Evolutionary conservation across 345 rosid genomes (phyloP).

Genomic region (Populus davidiana): DNA sequence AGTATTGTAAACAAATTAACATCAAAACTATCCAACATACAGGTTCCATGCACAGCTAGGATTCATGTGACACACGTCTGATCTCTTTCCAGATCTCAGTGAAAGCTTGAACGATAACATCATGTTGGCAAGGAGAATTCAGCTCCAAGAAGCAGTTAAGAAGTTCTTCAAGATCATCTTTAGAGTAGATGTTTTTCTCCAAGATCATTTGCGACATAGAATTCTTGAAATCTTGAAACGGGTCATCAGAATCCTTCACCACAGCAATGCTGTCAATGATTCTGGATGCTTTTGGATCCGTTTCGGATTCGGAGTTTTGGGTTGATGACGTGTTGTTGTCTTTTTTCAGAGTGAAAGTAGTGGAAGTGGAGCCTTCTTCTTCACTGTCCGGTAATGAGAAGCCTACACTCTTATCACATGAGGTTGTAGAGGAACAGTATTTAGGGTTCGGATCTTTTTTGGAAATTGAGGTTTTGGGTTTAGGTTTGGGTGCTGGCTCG

Average conservation of each 20-base stretch:
- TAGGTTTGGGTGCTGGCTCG: constrained; percentile 31
- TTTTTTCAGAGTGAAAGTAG: constrained; percentile 23
- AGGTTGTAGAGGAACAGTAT: neutral
- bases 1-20: too few relatives aligned
- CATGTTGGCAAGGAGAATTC: constrained; percentile 44
- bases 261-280: constrained; percentile 43
- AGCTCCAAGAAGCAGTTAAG: constrained; percentile 49
- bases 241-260: constrained; percentile 49
- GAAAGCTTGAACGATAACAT: constrained; percentile 45
- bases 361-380: constrained; percentile 18
- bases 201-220: constrained; percentile 59
- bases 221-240: constrained; percentile 44
- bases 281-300: constrained; percentile 13
- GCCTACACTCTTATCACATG: neutral
- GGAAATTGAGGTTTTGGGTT: constrained; percentile 11
- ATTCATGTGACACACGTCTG: neutral
- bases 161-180: constrained; percentile 46
- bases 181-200: constrained; percentile 45
- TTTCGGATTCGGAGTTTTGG: constrained; percentile 20
- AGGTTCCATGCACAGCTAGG: neutral
- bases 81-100: constrained; percentile 40
- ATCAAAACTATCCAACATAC: neutral
- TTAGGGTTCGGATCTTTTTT: constrained; percentile 1
- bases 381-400: neutral
- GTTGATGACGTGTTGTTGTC: constrained; percentile 6